These are phyloP conservation scores for Coemansia javaensis DNA, from an alignment of 192 early-diverging fungal species.

Conservation along the genomic window DNA sequence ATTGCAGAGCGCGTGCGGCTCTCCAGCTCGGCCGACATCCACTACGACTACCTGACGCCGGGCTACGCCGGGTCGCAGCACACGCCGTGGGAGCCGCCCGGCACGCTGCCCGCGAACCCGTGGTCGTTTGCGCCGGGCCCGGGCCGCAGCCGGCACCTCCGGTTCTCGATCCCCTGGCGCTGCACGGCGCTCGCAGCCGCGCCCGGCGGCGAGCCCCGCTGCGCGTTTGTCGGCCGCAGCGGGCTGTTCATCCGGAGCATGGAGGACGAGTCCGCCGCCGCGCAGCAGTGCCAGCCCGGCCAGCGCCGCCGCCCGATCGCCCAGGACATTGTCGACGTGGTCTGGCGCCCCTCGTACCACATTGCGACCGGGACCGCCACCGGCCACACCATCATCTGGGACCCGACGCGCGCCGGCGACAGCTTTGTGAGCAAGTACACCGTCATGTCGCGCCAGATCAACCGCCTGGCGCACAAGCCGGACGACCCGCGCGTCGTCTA, in stretches of 20 bases:
- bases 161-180: slow-evolving; percentile 7
- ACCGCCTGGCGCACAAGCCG: slow-evolving; percentile 37
- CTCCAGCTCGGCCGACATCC: background rate
- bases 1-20: too few species aligned
- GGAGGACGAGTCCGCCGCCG: slow-evolving; percentile 13
- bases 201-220: slow-evolving; percentile 14
- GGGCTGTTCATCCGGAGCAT: slow-evolving; percentile 32
- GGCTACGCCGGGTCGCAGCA: too few species aligned
- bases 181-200: slow-evolving; percentile 28
- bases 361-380: slow-evolving; percentile 37
- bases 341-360: slow-evolving; percentile 43
- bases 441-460: slow-evolving; percentile 21
- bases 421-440: slow-evolving; percentile 20
- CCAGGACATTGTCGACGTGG: slow-evolving; percentile 29
- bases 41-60: background rate
- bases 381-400: slow-evolving; percentile 41
- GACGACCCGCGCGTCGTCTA: slow-evolving; percentile 36
- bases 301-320: slow-evolving; percentile 21
- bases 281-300: slow-evolving; percentile 6
- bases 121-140: slow-evolving; percentile 15
- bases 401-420: slow-evolving; percentile 22
- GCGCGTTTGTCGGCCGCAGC: slow-evolving; percentile 28
- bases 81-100: background rate
- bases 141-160: slow-evolving; percentile 19
- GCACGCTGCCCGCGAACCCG: slow-evolving; percentile 7